Conservation (phyloP, 768 basidiomycete species). For the Leccinellum luteum region DNA sequence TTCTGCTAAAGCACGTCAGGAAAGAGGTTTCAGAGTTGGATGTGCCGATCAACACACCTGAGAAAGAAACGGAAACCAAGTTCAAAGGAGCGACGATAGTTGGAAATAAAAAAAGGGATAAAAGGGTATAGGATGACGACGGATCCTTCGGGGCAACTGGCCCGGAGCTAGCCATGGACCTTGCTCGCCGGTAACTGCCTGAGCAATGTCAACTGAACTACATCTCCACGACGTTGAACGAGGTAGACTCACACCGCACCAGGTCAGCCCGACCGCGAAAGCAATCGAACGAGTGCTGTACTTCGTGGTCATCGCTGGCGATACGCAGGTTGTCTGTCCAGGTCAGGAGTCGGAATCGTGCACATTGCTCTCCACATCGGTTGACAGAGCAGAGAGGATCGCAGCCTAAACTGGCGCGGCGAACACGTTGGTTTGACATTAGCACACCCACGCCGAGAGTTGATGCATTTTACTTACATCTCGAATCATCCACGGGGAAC, state of each 20-base stretch:
- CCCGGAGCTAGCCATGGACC: not conserved
- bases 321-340: too few relatives aligned
- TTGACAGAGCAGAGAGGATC: too few relatives aligned
- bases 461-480: too few relatives aligned
- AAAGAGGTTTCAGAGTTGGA: too few relatives aligned
- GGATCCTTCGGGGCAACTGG: not conserved
- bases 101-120: not conserved
- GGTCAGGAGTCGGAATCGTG: too few relatives aligned
- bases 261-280: not conserved
- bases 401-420: too few relatives aligned
- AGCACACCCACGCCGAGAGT: too few relatives aligned
- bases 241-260: not conserved
- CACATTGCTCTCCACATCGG: too few relatives aligned
- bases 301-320: too few relatives aligned
- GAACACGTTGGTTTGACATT: too few relatives aligned
- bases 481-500: too few relatives aligned
- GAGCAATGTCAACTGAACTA: not conserved
- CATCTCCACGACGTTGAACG: not conserved
- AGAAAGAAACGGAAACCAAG: not conserved
- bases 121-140: constrained; percentile 12
- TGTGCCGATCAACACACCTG: not conserved
- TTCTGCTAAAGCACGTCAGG: not conserved
- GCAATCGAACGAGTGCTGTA: too few relatives aligned
- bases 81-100: not conserved
- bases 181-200: not conserved